phyloP scores from a whole-genome alignment of 225 moss, liverwort and hornwort genomes.

The Ulota crispa region DNA sequence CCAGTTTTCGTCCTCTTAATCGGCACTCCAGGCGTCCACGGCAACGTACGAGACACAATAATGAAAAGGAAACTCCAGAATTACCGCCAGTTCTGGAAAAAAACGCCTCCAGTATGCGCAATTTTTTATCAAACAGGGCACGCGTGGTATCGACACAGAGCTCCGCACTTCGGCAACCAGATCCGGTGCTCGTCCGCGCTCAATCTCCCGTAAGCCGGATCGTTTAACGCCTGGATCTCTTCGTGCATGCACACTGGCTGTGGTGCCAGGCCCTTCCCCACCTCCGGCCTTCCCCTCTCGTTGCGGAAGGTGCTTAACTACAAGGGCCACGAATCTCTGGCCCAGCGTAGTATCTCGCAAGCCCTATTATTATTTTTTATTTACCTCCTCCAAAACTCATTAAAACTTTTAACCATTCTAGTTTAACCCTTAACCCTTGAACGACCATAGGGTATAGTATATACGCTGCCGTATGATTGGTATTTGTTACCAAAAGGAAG shows the following conservation, averaged over 20 bases:
- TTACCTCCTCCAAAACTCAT: background rate
- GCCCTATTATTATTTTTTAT: too few relatives aligned
- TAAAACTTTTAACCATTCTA: too few relatives aligned
- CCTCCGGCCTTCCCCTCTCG: background rate
- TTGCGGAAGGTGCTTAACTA: background rate
- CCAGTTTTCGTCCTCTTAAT: background rate
- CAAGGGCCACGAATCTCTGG: constrained; percentile 7
- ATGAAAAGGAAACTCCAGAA: background rate
- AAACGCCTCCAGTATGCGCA: background rate
- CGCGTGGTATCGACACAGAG: background rate
- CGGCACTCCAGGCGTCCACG: background rate
- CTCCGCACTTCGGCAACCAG: background rate
- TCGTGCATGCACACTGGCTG: background rate
- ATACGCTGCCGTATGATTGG: too few relatives aligned
- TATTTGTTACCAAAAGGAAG: too few relatives aligned
- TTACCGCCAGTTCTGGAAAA: background rate
- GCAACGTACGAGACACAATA: background rate
- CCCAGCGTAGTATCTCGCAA: background rate
- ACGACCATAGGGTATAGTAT: too few relatives aligned
- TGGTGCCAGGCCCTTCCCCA: background rate
- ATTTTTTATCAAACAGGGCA: constrained; percentile 24
- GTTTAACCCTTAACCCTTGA: too few relatives aligned
- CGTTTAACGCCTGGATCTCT: background rate
- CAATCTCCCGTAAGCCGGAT: background rate
- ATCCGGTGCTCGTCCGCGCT: background rate